phyloP scores from a whole-genome alignment of 768 basidiomycete species.

The Tylopilus vinaceipallidus region DNA sequence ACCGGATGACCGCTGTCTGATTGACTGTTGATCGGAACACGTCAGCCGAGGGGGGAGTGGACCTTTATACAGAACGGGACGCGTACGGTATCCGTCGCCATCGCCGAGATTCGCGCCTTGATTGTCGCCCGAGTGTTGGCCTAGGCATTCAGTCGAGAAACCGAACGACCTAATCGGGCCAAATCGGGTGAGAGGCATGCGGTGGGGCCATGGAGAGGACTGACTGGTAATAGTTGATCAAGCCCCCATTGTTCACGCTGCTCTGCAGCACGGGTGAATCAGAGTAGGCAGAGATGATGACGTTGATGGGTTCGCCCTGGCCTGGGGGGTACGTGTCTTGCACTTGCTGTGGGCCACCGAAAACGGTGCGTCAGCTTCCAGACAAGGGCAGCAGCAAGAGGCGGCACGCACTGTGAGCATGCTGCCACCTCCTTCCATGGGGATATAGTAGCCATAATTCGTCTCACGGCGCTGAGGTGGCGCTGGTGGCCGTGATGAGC shows the following conservation, averaged over 20 bases:
- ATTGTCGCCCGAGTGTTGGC: slow-evolving; percentile 66
- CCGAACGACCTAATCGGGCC: slow-evolving; percentile 51
- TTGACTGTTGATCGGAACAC: slow-evolving; percentile 48
- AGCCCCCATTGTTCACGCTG: slow-evolving; percentile 59
- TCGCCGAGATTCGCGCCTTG: slow-evolving; percentile 84
- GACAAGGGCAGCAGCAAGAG: too few species aligned
- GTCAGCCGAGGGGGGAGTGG: background rate
- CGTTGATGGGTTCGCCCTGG: slow-evolving; percentile 85
- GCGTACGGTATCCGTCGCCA: slow-evolving; percentile 68
- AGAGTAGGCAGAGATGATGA: slow-evolving; percentile 75
- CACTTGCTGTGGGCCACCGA: slow-evolving; percentile 42
- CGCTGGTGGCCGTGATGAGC: background rate
- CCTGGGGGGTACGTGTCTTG: slow-evolving; percentile 62
- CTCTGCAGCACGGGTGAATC: slow-evolving; percentile 66
- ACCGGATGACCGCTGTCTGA: slow-evolving; percentile 81
- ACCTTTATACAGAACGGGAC: slow-evolving; percentile 2
- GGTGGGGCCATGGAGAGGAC: slow-evolving; percentile 26
- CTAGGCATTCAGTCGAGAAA: slow-evolving; percentile 78
- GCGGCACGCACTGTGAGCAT: slow-evolving; percentile 66
- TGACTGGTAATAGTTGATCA: slow-evolving; percentile 80
- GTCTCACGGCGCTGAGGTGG: slow-evolving; percentile 23
- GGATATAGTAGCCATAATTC: slow-evolving; percentile 56
- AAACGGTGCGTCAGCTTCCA: background rate
- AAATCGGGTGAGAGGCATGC: background rate
- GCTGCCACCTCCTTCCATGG: slow-evolving; percentile 54